Evolutionary conservation across 768 basidiomycete genomes (phyloP), one percentile per base, ranked within the genome.

Genomic region (Udeniomyces megalosporus): DNA sequence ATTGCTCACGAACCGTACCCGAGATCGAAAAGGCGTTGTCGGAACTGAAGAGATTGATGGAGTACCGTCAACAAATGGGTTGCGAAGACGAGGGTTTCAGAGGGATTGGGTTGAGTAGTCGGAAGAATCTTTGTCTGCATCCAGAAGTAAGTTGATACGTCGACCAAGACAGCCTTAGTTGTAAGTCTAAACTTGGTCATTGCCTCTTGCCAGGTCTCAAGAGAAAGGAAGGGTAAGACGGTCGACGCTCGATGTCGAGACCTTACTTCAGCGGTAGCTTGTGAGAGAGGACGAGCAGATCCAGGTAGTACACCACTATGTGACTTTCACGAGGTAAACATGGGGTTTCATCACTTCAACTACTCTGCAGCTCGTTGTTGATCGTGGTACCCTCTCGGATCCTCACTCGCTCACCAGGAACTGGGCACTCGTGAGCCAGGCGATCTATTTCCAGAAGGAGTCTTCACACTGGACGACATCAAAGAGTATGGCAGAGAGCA

Each of bases 11-110:
- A 69, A 99, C 95, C 11, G 95, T 99, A 10, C 95, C 95, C 3
- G 95, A 99, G 76, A 99, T 99, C 67, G 95, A 99, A 74, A 99
- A 99, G 72, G 95, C 93, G 0, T 77, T 99, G 62, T 83, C 91
- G 3, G 95, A 99, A 75, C 75, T 99, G 71, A 95, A 96, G 72
- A 78, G 93, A 54, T 76, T 99, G 24, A 88, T 99, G 82, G 82
- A 81, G 28, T 97, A 97, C 74, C 83, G 95, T 28, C 86, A 78
- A 65, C 79, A 79, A 63, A 73, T 74, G 69, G 72, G 71, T 4
- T 72, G 75, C 61, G 90, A 88, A 71, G 92, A 96, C 70, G 78
- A 78, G 46, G 80, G 75, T 42, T 96, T 91, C 71, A 82, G 83
- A 59, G 95, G 93, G 2, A 76, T 99, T 35, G 95, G 95, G 6